Percentiles rank a stretch among this genome's conserved stretches.
Conservation (phyloP, 805 yeast genomes). For the Lipomyces starkeyi region DNA sequence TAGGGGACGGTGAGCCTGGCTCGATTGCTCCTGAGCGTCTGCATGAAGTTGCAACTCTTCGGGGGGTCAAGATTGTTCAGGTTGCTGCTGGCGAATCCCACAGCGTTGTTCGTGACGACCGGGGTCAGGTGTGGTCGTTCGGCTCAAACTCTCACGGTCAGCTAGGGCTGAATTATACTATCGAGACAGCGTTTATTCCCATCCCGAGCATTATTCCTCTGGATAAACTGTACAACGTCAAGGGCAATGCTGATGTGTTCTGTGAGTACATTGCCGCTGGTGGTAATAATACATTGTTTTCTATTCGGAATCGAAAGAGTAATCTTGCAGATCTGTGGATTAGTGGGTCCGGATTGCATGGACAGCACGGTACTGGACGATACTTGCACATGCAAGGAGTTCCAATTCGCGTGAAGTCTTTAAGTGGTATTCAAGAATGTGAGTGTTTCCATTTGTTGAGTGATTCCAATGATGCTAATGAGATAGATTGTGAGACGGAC, state of each 20-base stretch:
- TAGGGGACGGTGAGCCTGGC: constrained; percentile 12
- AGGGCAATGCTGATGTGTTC: constrained; percentile 52
- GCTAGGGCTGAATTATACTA: constrained; percentile 70
- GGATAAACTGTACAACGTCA: constrained; percentile 50
- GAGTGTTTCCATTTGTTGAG: background rate
- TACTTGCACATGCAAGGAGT: constrained; percentile 73
- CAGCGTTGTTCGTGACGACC: constrained; percentile 68
- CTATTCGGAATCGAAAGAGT: constrained; percentile 41
- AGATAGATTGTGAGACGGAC: constrained; percentile 51
- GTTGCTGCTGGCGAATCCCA: constrained; percentile 79
- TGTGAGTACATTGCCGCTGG: constrained; percentile 67
- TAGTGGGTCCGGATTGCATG: constrained; percentile 85
- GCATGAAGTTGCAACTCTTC: constrained; percentile 63
- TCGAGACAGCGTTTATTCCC: constrained; percentile 69
- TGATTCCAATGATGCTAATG: background rate
- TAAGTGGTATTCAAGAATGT: constrained; percentile 46
- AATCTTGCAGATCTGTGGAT: constrained; percentile 53
- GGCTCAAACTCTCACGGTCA: constrained; percentile 89
- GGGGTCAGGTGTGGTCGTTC: constrained; percentile 81
- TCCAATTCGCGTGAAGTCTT: constrained; percentile 63
- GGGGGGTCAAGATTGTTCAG: constrained; percentile 57
- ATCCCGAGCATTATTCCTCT: constrained; percentile 66
- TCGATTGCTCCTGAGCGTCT: constrained; percentile 41
- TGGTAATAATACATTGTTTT: constrained; percentile 65
- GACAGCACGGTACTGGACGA: constrained; percentile 82